Evolutionary conservation across 108 stramenopile genomes (phyloP).

Genomic region (Conticribra guillardii): DNA sequence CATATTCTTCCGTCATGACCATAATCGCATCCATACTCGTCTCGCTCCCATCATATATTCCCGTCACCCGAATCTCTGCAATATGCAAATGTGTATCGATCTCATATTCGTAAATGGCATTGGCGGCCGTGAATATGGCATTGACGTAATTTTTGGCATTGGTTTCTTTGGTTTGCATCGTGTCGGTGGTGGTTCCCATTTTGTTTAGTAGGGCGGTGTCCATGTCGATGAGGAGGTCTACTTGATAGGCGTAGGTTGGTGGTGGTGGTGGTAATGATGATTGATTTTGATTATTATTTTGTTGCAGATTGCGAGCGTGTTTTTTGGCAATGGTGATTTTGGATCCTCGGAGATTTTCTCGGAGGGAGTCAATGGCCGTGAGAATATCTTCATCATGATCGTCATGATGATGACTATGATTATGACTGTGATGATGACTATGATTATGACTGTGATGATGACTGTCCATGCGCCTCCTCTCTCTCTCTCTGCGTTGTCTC

Average conservation of each 20-base stretch:
- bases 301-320: not conserved
- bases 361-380: no score
- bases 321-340: no score
- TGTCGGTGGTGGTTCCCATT: not conserved
- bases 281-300: no score
- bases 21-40: no score
- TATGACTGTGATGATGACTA: not conserved
- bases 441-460: not conserved
- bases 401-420: no score
- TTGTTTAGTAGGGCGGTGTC: conserved; percentile 5
- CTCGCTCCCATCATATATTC: conserved; percentile 16
- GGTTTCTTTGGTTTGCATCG: no score
- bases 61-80: not conserved
- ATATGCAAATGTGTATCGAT: conserved; percentile 29
- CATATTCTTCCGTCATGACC: no score
- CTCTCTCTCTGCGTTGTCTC: conserved; percentile 1
- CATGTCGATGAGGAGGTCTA: conserved; percentile 12
- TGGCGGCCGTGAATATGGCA: conserved; percentile 15
- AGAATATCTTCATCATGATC: not conserved
- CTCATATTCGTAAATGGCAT: conserved; percentile 19
- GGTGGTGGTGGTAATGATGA: no score
- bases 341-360: no score
- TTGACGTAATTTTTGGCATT: no score
- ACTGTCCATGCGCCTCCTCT: not conserved
- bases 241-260: conserved; percentile 20